Percentiles rank a stretch among this genome's conserved stretches.
phyloP scores from a whole-genome alignment of 225 moss, liverwort and hornwort genomes.

The Thuidium tamariscinum region DNA sequence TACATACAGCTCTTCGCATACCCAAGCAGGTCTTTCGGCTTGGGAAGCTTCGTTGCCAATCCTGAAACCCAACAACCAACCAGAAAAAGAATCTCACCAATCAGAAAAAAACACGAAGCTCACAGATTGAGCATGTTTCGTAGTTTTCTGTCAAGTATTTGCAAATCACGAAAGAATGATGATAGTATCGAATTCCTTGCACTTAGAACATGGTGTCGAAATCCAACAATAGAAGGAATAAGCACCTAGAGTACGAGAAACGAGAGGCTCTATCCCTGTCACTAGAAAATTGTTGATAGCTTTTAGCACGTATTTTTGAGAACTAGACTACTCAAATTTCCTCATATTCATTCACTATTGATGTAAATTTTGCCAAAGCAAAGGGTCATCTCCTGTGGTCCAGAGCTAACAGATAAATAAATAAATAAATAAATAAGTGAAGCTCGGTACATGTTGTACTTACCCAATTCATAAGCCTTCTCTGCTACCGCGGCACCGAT shows the following conservation, averaged over 20 bases:
- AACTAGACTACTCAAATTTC: not conserved
- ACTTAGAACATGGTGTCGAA: not conserved
- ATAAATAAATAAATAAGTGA: not conserved
- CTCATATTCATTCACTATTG: not conserved
- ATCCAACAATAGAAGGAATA: not conserved
- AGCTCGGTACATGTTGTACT: not conserved
- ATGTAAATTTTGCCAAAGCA: not conserved
- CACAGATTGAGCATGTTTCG: not conserved
- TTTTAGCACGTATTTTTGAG: not conserved
- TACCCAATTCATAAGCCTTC: constrained; percentile 28
- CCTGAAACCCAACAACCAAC: constrained; percentile 1
- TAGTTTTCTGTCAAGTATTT: not conserved
- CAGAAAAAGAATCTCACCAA: not conserved
- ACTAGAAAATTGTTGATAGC: not conserved
- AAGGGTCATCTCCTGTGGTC: not conserved
- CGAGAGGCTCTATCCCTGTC: not conserved
- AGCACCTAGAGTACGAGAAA: not conserved
- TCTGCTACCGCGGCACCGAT: constrained; percentile 29
- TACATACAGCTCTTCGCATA: constrained; percentile 44
- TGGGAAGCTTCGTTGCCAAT: constrained; percentile 42
- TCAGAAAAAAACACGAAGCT: not conserved
- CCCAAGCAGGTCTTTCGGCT: constrained; percentile 23
- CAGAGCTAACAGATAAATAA: not conserved
- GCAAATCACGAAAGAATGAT: not conserved
- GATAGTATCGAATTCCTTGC: not conserved